Base-by-base conservation (phyloP, 2,329 filamentous ascomycete genomes). In the Orbilia quercus region DNA sequence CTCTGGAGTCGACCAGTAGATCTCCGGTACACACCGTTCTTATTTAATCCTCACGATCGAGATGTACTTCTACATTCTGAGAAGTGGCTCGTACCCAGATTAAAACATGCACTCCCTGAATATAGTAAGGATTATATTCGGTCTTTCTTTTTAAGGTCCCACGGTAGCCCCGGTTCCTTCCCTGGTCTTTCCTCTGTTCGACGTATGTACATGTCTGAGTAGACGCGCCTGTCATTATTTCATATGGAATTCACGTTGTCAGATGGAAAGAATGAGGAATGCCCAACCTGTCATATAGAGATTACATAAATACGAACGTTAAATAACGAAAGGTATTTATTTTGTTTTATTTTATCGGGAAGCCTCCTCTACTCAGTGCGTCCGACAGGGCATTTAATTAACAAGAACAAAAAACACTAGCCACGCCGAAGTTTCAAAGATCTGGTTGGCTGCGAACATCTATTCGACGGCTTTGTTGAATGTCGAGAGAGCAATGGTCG, bases 251-350 rank as follows among this genome's bases (percentile, higher is more conserved):
- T 45, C 60, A 4, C 48, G 69, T 47, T 55, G 16, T 53, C 34
- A 45, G 42, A 51, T 50, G 57, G 59, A 40, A 59, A 50, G 54
- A 66, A 73, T 60, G 42, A 45, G 60, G 69, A 73, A 73, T 73
- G 69, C 54, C 53, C 47, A 73, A n/a, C n/a, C n/a, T n/a, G n/a
- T n/a, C n/a, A n/a, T n/a, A n/a, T n/a, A n/a, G n/a, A n/a, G n/a
- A n/a, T n/a, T n/a, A n/a, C n/a, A n/a, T n/a, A n/a, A n/a, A n/a
- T n/a, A n/a, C n/a, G n/a, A n/a, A n/a, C n/a, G n/a, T n/a, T n/a
- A n/a, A n/a, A n/a, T n/a, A n/a, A n/a, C n/a, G n/a, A n/a, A n/a
- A n/a, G n/a, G n/a, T n/a, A n/a, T n/a, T n/a, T n/a, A n/a, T n/a
- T n/a, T n/a, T n/a, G n/a, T n/a, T n/a, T n/a, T n/a, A n/a, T n/a